Base-by-base conservation (phyloP, 495 filamentous ascomycete genomes). In the Cryomyces antarcticus region DNA sequence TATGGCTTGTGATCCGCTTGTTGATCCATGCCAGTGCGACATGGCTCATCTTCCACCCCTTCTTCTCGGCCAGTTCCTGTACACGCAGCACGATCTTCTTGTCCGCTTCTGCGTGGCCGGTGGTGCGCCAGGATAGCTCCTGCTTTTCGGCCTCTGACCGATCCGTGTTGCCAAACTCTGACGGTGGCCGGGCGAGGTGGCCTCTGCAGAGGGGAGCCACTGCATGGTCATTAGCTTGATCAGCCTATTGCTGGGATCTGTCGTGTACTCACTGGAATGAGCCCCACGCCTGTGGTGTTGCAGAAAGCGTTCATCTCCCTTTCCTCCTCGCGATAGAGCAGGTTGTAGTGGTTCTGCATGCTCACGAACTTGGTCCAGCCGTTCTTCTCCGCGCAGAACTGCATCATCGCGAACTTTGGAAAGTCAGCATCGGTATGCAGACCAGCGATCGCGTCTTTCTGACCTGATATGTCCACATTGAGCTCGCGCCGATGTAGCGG, bases 331-430 rank as follows among this genome's bases (percentile, higher is more conserved):
- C 58, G 51, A 39, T 62, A 62, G 9, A 57, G 48, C 41, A 62
- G 43, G 41, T 48, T 59, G 40, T 63, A 61, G 31, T 60, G 58
- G 41, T 63, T 63, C 49, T 60, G 56, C 60, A 63, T 63, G 24
- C 45, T 49, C 17, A 63, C 53, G 47, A 63, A 63, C 48, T 60
- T 60, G 6, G 59, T 61, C 59, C 59, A 62, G 27, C 55, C 55
- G 40, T 58, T 49, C 44, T 64, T 57, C 55, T 62, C 59, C 7
- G 59, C 59, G n/a, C 36, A 42, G 41, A 49, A 46, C 41, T 62
- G 59, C 51, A 58, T 49, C 47, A 48, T 44, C 34, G 55, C 55
- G 38, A 62, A 59, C 43, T 36, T 9, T 36, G 33, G 12, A 10
- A 24, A 24, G 17, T 24, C 17, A 24, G 17, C 17, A 24, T 24